These are phyloP conservation scores for Byssothecium circinans DNA, from an alignment of 2,329 filamentous ascomycete genomes.

Conservation along the genomic window DNA sequence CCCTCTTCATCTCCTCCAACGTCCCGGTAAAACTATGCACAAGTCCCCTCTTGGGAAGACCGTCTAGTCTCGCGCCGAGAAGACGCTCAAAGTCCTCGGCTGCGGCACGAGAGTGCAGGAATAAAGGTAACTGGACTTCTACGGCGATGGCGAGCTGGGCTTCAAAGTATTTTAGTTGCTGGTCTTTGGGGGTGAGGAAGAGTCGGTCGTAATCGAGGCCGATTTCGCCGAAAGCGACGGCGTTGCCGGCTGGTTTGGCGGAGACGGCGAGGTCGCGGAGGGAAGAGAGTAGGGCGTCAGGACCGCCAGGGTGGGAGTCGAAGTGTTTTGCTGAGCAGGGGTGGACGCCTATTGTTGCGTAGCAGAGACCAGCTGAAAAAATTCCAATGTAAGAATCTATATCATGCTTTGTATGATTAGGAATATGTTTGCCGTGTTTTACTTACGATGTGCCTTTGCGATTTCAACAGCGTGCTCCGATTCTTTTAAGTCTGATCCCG, in stretches of 20 bases:
- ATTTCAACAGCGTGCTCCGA: conserved; percentile 74
- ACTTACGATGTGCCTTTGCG: conserved; percentile 72
- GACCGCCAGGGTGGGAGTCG: conserved; percentile 62
- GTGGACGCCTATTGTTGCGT: conserved; percentile 89
- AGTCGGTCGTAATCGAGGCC: conserved; percentile 95
- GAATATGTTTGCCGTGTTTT: background rate
- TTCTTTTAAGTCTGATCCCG: conserved; percentile 82
- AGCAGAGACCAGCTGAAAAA: conserved; percentile 72
- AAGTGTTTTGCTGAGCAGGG: conserved; percentile 86
- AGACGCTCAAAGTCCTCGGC: conserved; percentile 79
- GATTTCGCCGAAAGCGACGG: conserved; percentile 84
- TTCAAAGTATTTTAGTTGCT: conserved; percentile 83
- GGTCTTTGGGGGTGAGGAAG: conserved; percentile 74
- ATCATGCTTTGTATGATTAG: too few species aligned
- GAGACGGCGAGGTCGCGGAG: conserved; percentile 67
- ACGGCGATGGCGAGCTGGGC: conserved; percentile 79
- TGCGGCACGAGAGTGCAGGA: conserved; percentile 88
- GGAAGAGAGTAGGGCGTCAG: conserved; percentile 57
- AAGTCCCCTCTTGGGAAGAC: conserved; percentile 73
- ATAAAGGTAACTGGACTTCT: conserved; percentile 78
- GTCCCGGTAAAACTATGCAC: conserved; percentile 97
- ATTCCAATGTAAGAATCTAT: conserved; percentile 5
- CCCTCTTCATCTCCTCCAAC: conserved; percentile 76
- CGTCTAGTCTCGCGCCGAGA: conserved; percentile 64
- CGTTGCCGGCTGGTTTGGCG: conserved; percentile 60